phyloP scores from a whole-genome alignment of 2,329 filamentous ascomycete genomes.

The Fusarium sublunatum region DNA sequence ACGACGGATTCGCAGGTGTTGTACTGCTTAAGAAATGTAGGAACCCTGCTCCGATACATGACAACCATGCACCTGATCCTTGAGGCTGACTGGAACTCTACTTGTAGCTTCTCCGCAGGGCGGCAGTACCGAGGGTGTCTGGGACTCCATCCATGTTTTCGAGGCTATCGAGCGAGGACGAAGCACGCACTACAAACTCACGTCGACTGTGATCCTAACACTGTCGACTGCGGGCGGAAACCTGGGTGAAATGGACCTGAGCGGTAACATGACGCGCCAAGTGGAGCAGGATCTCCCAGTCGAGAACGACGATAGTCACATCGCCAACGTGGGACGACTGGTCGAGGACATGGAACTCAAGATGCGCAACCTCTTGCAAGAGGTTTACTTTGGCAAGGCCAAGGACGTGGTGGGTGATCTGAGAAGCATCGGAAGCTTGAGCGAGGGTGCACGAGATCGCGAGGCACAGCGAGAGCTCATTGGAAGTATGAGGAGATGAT shows the following conservation, averaged over 20 bases:
- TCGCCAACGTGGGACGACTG: slow-evolving; percentile 91
- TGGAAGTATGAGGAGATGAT: slow-evolving; percentile 64
- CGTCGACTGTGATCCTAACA: slow-evolving; percentile 93
- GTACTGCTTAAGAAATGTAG: slow-evolving; percentile 94
- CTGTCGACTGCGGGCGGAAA: slow-evolving; percentile 70
- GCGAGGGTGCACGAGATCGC: slow-evolving; percentile 84
- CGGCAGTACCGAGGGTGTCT: slow-evolving; percentile 79
- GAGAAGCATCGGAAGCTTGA: slow-evolving; percentile 85
- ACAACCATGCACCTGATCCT: neutral
- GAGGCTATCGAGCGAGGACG: slow-evolving; percentile 94
- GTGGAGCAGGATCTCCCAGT: slow-evolving; percentile 91
- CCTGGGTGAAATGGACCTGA: slow-evolving; percentile 89
- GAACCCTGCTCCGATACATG: slow-evolving; percentile 34
- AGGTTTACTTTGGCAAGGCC: slow-evolving; percentile 99
- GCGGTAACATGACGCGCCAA: slow-evolving; percentile 97
- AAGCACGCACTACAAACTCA: slow-evolving; percentile 96
- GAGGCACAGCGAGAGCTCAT: slow-evolving; percentile 93
- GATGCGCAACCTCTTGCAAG: slow-evolving; percentile 97
- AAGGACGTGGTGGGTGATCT: slow-evolving; percentile 98
- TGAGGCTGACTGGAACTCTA: slow-evolving; percentile 9
- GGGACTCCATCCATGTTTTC: slow-evolving; percentile 99
- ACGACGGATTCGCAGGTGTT: slow-evolving; percentile 97
- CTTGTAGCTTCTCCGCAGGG: slow-evolving; percentile 71
- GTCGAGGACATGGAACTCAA: slow-evolving; percentile 99
- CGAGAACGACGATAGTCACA: slow-evolving; percentile 90